Percentiles rank a stretch among this genome's conserved stretches.
These are phyloP conservation scores for Malassezia equina DNA, from an alignment of 1,284 basidiomycete species.

Conservation along the genomic window DNA sequence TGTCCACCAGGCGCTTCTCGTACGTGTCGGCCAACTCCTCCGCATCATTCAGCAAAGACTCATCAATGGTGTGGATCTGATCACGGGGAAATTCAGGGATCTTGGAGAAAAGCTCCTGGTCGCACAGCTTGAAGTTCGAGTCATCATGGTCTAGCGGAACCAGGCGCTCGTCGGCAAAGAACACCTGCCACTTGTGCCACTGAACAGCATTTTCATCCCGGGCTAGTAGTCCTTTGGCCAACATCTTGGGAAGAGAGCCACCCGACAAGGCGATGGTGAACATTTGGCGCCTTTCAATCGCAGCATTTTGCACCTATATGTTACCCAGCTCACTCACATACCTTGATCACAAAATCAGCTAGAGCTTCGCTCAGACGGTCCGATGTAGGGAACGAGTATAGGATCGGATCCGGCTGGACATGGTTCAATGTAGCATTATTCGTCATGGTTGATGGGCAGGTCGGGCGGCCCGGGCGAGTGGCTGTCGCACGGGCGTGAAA, in stretches of 20 bases:
- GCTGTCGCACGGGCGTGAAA: not conserved
- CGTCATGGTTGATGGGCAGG: not conserved
- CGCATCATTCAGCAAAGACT: slow-evolving; percentile 55
- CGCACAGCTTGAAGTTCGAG: slow-evolving; percentile 76
- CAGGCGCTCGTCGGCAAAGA: slow-evolving; percentile 91
- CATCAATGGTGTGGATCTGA: slow-evolving; percentile 79
- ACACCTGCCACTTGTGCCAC: slow-evolving; percentile 98
- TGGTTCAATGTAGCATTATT: slow-evolving; percentile 14
- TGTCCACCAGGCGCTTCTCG: slow-evolving; percentile 76
- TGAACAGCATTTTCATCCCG: slow-evolving; percentile 59
- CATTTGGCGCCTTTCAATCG: slow-evolving; percentile 72
- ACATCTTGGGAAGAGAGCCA: slow-evolving; percentile 77
- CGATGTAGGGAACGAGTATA: slow-evolving; percentile 62
- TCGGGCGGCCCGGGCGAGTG: not conserved
- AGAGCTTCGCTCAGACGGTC: slow-evolving; percentile 55
- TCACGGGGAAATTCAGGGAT: slow-evolving; percentile 62
- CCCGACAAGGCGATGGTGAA: slow-evolving; percentile 91
- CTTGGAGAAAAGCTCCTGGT: slow-evolving; percentile 67
- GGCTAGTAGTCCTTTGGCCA: slow-evolving; percentile 61
- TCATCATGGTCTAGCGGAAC: slow-evolving; percentile 86
- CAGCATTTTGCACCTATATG: slow-evolving; percentile 68
- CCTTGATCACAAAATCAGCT: slow-evolving; percentile 69
- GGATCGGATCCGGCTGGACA: slow-evolving; percentile 53
- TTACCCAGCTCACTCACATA: slow-evolving; percentile 4
- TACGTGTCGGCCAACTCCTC: slow-evolving; percentile 85